Percentiles rank a stretch among this genome's conserved stretches.
These are phyloP conservation scores for Caloboletus inedulis DNA, from an alignment of 1,284 basidiomycete genomes.

Conservation along the genomic window DNA sequence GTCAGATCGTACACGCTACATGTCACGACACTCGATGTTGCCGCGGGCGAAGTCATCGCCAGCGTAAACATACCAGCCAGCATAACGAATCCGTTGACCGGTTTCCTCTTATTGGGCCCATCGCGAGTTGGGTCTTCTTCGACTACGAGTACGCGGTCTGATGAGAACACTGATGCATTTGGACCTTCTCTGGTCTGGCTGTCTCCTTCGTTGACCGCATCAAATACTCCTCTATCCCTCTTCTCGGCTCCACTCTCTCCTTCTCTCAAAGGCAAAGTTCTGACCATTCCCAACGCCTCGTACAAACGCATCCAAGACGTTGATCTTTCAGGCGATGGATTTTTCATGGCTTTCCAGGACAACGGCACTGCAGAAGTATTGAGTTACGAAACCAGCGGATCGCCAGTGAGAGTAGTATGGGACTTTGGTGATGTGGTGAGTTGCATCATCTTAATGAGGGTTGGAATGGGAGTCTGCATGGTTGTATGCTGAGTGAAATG, in stretches of 20 bases:
- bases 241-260: conserved; percentile 53
- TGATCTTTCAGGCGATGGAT: conserved; percentile 45
- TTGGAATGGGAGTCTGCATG: not conserved
- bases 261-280: conserved; percentile 48
- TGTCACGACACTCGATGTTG: conserved; percentile 54
- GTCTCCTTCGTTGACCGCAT: conserved; percentile 40
- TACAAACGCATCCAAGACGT: conserved; percentile 56
- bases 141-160: conserved; percentile 10
- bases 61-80: conserved; percentile 56
- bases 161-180: not conserved
- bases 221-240: conserved; percentile 34
- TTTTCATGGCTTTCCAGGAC: conserved; percentile 50
- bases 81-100: conserved; percentile 42
- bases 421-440: conserved; percentile 61
- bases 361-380: conserved; percentile 59
- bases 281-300: conserved; percentile 39
- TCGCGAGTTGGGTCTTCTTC: conserved; percentile 34
- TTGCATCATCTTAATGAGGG: conserved; percentile 6
- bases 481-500: conserved; percentile 5
- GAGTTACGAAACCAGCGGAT: conserved; percentile 37
- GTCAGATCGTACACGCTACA: conserved; percentile 63
- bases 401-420: conserved; percentile 48
- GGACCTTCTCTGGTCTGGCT: conserved; percentile 61
- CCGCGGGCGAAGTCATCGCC: conserved; percentile 53
- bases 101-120: conserved; percentile 40